Conservation (phyloP, 176 grass and related monocot species). For the Calamus simplicifolius region DNA sequence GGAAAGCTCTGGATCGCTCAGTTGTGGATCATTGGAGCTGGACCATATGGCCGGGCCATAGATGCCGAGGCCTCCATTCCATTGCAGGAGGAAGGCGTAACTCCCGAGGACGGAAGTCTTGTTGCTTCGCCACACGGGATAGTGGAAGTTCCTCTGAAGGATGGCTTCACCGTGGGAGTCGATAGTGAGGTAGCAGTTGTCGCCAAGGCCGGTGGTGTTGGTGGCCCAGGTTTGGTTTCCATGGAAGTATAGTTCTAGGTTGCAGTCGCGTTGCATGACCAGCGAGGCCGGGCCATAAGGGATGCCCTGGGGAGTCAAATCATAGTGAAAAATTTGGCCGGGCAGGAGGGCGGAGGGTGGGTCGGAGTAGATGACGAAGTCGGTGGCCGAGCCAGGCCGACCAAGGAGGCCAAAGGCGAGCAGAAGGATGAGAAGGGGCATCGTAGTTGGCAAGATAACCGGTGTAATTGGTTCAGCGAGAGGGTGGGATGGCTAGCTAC, state of each 20-base stretch:
- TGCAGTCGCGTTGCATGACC: not conserved
- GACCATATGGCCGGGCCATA: too few relatives aligned
- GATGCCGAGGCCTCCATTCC: too few relatives aligned
- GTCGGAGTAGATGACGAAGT: slow-evolving; percentile 7
- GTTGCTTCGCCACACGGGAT: not conserved
- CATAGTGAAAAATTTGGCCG: not conserved
- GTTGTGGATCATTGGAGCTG: too few relatives aligned
- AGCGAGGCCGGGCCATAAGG: not conserved
- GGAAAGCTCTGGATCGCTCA: too few relatives aligned
- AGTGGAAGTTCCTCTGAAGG: not conserved
- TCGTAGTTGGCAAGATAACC: too few relatives aligned
- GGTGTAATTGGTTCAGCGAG: too few relatives aligned
- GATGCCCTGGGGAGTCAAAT: slow-evolving; percentile 1
- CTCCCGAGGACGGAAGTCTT: too few relatives aligned
- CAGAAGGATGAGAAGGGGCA: too few relatives aligned
- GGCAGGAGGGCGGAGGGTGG: slow-evolving; percentile 1
- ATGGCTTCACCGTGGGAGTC: slow-evolving; percentile 1
- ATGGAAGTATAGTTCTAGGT: not conserved
- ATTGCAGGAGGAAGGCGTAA: too few relatives aligned
- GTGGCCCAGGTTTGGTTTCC: not conserved
- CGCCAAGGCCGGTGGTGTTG: slow-evolving; percentile 1
- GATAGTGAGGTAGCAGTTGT: slow-evolving; percentile 2
- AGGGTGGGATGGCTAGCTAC: too few relatives aligned
- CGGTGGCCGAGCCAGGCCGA: not conserved
- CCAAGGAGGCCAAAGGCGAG: too few relatives aligned